A percentile compares a stretch with the other conserved stretches of the same genome.
Evolutionary conservation across 768 basidiomycete genomes (phyloP).

Genomic region (Boletus bicolor): DNA sequence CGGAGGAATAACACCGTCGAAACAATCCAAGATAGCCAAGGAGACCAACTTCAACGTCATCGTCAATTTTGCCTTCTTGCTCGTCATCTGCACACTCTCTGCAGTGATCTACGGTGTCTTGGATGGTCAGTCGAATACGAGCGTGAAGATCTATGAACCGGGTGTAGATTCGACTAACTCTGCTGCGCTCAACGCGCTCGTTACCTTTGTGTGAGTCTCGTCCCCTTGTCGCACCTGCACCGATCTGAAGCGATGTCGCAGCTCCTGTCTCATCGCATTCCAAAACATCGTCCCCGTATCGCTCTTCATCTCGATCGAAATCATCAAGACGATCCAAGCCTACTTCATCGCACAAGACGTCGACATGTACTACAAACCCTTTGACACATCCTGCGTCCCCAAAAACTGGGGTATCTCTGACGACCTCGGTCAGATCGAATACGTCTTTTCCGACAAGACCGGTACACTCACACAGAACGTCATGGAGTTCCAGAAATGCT

Average conservation of each 20-base stretch:
- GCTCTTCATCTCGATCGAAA: slow-evolving; percentile 95
- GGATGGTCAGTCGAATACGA: slow-evolving; percentile 58
- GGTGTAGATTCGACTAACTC: slow-evolving; percentile 62
- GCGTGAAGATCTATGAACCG: slow-evolving; percentile 68
- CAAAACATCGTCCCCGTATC: slow-evolving; percentile 97
- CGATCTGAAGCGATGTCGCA: slow-evolving; percentile 30
- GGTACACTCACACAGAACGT: slow-evolving; percentile 97
- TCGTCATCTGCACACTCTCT: slow-evolving; percentile 71
- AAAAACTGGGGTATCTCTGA: slow-evolving; percentile 99
- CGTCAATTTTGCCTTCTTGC: slow-evolving; percentile 83
- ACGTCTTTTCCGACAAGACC: slow-evolving; percentile 91
- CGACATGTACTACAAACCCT: slow-evolving; percentile 92
- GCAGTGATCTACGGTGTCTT: slow-evolving; percentile 76
- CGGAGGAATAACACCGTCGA: slow-evolving; percentile 92
- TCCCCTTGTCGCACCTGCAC: not conserved
- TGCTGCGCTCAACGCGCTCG: slow-evolving; percentile 66
- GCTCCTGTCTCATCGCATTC: slow-evolving; percentile 91
- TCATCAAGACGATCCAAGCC: slow-evolving; percentile 97
- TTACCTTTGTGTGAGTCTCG: slow-evolving; percentile 83
- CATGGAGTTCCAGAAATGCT: slow-evolving; percentile 98
- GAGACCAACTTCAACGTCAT: slow-evolving; percentile 98
- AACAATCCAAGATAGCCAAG: slow-evolving; percentile 94
- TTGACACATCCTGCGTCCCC: slow-evolving; percentile 85
- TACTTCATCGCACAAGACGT: slow-evolving; percentile 95
- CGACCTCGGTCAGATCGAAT: slow-evolving; percentile 98